Conservation (phyloP, 805 yeast genomes). For the Kluyveromyces siamensis region DNA sequence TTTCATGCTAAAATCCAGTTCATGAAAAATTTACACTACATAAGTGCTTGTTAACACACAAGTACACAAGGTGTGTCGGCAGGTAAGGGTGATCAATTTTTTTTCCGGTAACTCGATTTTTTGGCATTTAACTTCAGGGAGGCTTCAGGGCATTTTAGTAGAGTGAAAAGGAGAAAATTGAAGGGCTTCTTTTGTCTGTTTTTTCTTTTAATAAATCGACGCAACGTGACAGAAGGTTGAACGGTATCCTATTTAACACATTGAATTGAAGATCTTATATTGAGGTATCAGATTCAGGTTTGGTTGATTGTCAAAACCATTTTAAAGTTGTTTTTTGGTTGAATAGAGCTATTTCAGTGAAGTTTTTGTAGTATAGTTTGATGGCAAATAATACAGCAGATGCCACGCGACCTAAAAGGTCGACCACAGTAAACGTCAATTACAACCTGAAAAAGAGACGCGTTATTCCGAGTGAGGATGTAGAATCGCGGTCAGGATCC, state of each 20-base stretch:
- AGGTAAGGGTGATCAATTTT: neutral
- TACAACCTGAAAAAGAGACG: conserved; percentile 25
- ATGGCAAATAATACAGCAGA: conserved; percentile 1
- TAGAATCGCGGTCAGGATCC: neutral
- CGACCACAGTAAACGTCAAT: conserved; percentile 24
- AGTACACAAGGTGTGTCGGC: neutral
- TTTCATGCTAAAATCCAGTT: neutral
- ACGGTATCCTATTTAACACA: neutral
- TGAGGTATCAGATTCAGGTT: too few species aligned
- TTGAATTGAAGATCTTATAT: conserved; percentile 3
- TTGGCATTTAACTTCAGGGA: too few species aligned
- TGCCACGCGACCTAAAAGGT: conserved; percentile 19
- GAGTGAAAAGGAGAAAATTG: neutral
- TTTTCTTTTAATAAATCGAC: neutral
- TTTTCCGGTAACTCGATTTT: too few species aligned
- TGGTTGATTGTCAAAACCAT: too few species aligned
- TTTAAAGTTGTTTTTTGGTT: too few species aligned
- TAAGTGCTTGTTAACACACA: neutral
- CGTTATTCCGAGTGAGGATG: conserved; percentile 21
- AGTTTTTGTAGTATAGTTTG: neutral
- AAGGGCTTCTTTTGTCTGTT: neutral
- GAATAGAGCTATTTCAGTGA: too few species aligned
- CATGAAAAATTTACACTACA: neutral
- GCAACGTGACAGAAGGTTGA: conserved; percentile 4
- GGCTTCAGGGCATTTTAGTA: too few species aligned